Evolutionary conservation across 2,329 filamentous ascomycete species (phyloP), one percentile per base, ranked within the genome.

Genomic region (Corynespora cassiicola): DNA sequence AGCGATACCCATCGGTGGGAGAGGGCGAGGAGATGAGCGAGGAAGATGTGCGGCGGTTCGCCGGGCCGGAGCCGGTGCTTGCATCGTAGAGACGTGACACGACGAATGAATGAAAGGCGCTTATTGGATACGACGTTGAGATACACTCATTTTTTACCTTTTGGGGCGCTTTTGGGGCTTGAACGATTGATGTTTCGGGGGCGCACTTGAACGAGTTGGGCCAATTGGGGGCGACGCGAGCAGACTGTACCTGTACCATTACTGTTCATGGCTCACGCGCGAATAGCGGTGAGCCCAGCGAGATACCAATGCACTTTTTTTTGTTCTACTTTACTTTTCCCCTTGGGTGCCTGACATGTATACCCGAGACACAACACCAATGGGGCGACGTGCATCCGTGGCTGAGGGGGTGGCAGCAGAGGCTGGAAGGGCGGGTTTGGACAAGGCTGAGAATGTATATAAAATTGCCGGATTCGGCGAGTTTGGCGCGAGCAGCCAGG

Each of bases 21-120:
- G 71, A 54, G 50, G 72, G 50, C 48, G 75, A 62, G 57, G 71
- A 69, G 29, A 66, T 69, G 60, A 63, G 42, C 12, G 61, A 61
- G 20, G 56, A 59, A 11, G 64, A 67, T 22, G 56, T 59, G 7
- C 50, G 40, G 25, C 47, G 48, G 34, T 50, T 63, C 8, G 59
- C 59, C 46, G 60, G 60, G 7, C 44, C 47, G 30, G 56, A 64
- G 15, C 45, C 58, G 36, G 52, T 58, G 31, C 38, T 39, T 40
- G 50, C 48, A 34, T 54, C 47, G 48, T 57, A 48, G 47, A 37
- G 30, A 50, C 10, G 35, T 30, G 12, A 34, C 23, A 45, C 24
- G 39, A 41, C 11, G 36, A 28, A 45, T 33, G 26, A 44, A 31
- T 18, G 25, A 4, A 45, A 6, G 17, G 28, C 36, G 21, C 35